phyloP scores from a whole-genome alignment of 1,284 basidiomycete genomes.

The Heimioporus retisporus region DNA sequence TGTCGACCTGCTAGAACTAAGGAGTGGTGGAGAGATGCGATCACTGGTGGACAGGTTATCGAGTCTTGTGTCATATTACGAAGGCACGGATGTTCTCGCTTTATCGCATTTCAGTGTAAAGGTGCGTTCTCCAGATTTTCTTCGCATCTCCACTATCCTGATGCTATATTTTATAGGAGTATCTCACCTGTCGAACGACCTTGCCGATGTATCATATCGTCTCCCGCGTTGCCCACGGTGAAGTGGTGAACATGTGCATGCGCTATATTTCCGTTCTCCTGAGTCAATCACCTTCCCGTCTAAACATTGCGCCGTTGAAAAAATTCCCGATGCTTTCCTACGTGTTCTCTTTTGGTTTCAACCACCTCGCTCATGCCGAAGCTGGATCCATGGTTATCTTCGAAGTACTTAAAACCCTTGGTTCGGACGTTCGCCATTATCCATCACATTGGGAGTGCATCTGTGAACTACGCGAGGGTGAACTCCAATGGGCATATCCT shows the following conservation, averaged over 20 bases:
- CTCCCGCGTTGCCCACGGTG: conserved; percentile 1
- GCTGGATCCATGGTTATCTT: background rate
- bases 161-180: conserved; percentile 12
- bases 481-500: conserved; percentile 7
- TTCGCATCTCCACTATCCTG: too few species aligned
- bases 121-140: too few species aligned
- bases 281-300: too few species aligned
- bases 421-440: conserved; percentile 4
- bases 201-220: conserved; percentile 3
- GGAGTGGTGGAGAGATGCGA: background rate
- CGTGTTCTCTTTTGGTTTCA: too few species aligned
- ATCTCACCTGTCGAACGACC: background rate
- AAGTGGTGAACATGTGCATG: too few species aligned
- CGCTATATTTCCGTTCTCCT: too few species aligned
- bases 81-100: too few species aligned
- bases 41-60: background rate
- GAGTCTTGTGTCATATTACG: conserved; percentile 11
- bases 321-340: too few species aligned
- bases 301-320: too few species aligned
- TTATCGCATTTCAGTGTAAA: too few species aligned
- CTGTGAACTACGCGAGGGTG: conserved; percentile 7
- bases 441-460: conserved; percentile 11
- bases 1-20: background rate
- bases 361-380: too few species aligned
- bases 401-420: background rate